A percentile compares a stretch with the other conserved stretches of the same genome.
Evolutionary conservation across 2,329 filamentous ascomycete species (phyloP).

Genomic region (Cadophora sp.): DNA sequence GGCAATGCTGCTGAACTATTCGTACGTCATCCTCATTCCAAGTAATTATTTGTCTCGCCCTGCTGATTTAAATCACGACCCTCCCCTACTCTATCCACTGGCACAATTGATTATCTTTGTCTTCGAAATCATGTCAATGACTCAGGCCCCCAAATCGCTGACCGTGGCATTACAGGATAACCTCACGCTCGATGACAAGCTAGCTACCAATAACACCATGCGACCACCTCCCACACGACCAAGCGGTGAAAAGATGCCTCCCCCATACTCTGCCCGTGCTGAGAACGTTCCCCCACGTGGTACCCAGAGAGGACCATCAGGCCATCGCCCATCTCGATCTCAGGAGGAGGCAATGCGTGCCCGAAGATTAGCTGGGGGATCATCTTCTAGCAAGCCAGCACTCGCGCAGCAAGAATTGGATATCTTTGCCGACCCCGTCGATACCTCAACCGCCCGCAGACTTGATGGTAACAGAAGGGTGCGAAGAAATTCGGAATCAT

Average conservation of each 20-base stretch:
- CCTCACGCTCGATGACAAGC: slow-evolving; percentile 69
- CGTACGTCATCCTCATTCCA: slow-evolving; percentile 61
- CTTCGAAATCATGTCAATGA: slow-evolving; percentile 5
- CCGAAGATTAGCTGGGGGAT: slow-evolving; percentile 51
- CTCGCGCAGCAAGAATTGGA: slow-evolving; percentile 38
- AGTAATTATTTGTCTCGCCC: slow-evolving; percentile 40
- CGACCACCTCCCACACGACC: slow-evolving; percentile 43
- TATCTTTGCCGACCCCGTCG: slow-evolving; percentile 46
- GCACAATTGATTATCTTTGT: background rate
- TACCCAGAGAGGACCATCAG: slow-evolving; percentile 30
- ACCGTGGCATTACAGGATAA: slow-evolving; percentile 60
- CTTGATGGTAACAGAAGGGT: slow-evolving; percentile 54
- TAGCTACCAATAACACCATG: slow-evolving; percentile 46
- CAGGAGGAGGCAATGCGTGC: slow-evolving; percentile 68
- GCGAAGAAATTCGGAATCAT: slow-evolving; percentile 82
- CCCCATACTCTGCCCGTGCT: slow-evolving; percentile 36
- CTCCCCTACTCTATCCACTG: background rate
- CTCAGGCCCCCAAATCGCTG: slow-evolving; percentile 41
- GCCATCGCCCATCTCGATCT: slow-evolving; percentile 69
- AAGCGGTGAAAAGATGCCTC: slow-evolving; percentile 53
- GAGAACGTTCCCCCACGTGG: slow-evolving; percentile 56
- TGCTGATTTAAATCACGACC: background rate
- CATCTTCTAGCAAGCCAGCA: slow-evolving; percentile 41
- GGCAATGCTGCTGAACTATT: slow-evolving; percentile 74
- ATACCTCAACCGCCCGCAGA: slow-evolving; percentile 45